Percentiles rank a stretch among this genome's conserved stretches.
Evolutionary conservation across 2,329 filamentous ascomycete genomes (phyloP).

Genomic region (Exophiala sideris): DNA sequence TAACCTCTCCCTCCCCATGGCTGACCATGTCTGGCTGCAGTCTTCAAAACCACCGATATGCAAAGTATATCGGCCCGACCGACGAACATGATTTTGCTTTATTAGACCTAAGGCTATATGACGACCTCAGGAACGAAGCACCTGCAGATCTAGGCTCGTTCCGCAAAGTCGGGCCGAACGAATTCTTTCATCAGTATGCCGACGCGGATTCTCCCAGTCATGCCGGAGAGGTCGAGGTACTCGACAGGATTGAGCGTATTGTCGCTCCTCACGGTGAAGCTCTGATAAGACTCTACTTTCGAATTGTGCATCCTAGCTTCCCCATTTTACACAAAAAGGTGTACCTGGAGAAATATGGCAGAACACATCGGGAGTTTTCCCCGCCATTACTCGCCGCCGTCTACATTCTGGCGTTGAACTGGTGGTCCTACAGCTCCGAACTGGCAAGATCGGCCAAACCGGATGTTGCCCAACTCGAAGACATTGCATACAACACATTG

Average conservation of each 20-base stretch:
- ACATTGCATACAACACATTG: conserved; percentile 25
- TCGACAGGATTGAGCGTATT: conserved; percentile 59
- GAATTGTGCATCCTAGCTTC: conserved; percentile 74
- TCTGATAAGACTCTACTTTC: conserved; percentile 77
- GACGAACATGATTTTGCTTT: conserved; percentile 29
- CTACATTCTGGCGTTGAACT: conserved; percentile 81
- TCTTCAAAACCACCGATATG: conserved; percentile 28
- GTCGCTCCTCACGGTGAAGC: conserved; percentile 73
- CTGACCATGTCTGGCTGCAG: conserved; percentile 26
- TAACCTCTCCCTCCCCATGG: conserved; percentile 6
- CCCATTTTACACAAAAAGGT: conserved; percentile 79
- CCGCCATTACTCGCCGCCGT: conserved; percentile 74
- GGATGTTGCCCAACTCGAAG: conserved; percentile 27
- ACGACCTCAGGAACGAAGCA: conserved; percentile 24
- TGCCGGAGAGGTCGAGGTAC: conserved; percentile 27
- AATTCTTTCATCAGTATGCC: conserved; percentile 29
- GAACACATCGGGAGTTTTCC: conserved; percentile 69
- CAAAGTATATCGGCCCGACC: conserved; percentile 30
- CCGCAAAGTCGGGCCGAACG: conserved; percentile 27
- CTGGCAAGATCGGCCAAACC: conserved; percentile 27
- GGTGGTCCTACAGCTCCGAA: conserved; percentile 65
- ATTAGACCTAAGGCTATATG: conserved; percentile 29
- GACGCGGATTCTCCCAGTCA: conserved; percentile 27
- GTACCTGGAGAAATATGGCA: conserved; percentile 73
- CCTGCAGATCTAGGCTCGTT: conserved; percentile 28